Percentiles rank a stretch among this genome's conserved stretches.
These are phyloP conservation scores for Wakefieldia striispora DNA, from an alignment of 768 basidiomycete genomes.

Conservation along the genomic window DNA sequence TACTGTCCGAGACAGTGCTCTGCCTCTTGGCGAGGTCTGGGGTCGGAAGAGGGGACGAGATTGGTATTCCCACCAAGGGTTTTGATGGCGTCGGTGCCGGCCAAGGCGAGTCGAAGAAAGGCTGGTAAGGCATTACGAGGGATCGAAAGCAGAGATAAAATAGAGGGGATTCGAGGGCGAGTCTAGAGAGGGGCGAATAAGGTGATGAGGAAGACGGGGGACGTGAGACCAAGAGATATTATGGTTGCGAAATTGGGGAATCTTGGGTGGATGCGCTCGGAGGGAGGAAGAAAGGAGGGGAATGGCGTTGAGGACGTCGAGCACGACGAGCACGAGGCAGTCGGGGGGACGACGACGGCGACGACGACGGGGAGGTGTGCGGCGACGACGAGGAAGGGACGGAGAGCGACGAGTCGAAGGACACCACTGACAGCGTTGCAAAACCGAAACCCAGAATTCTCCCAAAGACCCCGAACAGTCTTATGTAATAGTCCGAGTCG, in stretches of 20 bases:
- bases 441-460: slow-evolving; percentile 34
- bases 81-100: slow-evolving; percentile 38
- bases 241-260: slow-evolving; percentile 18
- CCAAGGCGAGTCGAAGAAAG: slow-evolving; percentile 40
- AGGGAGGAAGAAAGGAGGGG: slow-evolving; percentile 29
- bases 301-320: slow-evolving; percentile 17
- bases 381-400: slow-evolving; percentile 28
- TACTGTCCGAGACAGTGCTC: slow-evolving; percentile 24
- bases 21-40: slow-evolving; percentile 21
- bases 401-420: slow-evolving; percentile 31
- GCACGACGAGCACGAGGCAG: slow-evolving; percentile 25
- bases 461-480: slow-evolving; percentile 32
- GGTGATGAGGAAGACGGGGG: slow-evolving; percentile 21
- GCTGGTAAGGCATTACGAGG: slow-evolving; percentile 36
- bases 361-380: slow-evolving; percentile 19
- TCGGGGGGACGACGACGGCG: slow-evolving; percentile 2
- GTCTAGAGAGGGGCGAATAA: slow-evolving; percentile 26
- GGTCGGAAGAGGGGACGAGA: slow-evolving; percentile 23
- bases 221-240: slow-evolving; percentile 25
- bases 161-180: slow-evolving; percentile 11
- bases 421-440: slow-evolving; percentile 31
- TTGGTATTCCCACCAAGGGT: slow-evolving; percentile 27
- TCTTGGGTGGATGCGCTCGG: slow-evolving; percentile 10
- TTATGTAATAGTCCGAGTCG: slow-evolving; percentile 18
- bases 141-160: slow-evolving; percentile 23